Base-by-base conservation (phyloP, 2,329 filamentous ascomycete genomes). In the Nemania sp. region DNA sequence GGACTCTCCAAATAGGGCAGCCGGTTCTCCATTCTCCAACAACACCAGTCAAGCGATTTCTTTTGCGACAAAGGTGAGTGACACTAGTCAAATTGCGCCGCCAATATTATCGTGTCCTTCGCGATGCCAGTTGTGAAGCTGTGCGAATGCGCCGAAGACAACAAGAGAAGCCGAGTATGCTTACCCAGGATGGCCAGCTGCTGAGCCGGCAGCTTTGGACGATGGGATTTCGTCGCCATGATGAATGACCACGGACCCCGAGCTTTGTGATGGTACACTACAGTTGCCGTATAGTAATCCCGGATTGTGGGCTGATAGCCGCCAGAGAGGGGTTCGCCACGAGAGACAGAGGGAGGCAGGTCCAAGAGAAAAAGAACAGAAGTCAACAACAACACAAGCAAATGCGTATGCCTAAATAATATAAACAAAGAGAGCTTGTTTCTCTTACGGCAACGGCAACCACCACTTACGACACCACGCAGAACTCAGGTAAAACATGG, bases 121-220 rank as follows among this genome's bases (percentile, higher is more conserved):
- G 39, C 29, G n/a, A 45, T 15, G 6, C 35, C 15, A 12, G 13
- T n/a, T 5, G 34, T 18, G 42, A 25, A 47, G 54, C 40, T 48
- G 45, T 51, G 40, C 15, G n/a, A 48, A 48, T 29, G 25, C 25
- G 25, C n/a, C 3, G 6, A 13, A 21, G 34, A 45, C 15, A 48
- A 21, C 6, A 64, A 62, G 53, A 66, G 29, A 32, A 48, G 11
- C n/a, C 32, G n/a, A 45, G 25, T 47, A 57, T 63, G 72, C 83
- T 80, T 82, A 92, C 90, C 87, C 65, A 96, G 78, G 72, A 96
- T 92, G 45, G 87, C 79, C 71, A 96, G 80, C 78, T 96, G 91
- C 81, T 87, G 85, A 43, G 85, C 80, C 0, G 91, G 91, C 80
- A 95, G 81, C 79, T 87, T 90, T 25, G 86, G 83, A 65, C 74